phyloP scores from a whole-genome alignment of 2,329 filamentous ascomycete genomes.

The Fusarium tuaranense region DNA sequence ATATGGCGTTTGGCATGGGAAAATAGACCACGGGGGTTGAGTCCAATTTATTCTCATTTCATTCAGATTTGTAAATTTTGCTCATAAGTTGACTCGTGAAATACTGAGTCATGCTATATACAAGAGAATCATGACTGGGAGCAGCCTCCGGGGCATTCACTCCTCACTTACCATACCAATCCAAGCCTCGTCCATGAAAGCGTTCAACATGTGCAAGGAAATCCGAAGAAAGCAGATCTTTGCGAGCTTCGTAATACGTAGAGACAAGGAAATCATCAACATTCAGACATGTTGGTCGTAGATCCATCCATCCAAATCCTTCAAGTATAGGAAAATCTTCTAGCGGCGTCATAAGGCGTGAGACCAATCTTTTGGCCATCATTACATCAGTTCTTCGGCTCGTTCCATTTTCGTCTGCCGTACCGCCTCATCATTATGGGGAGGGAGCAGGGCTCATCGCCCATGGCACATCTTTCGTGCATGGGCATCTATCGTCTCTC shows the following conservation, averaged over 20 bases:
- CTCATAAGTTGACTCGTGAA: slow-evolving; percentile 19
- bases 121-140: slow-evolving; percentile 17
- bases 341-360: slow-evolving; percentile 31
- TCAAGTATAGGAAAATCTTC: slow-evolving; percentile 15
- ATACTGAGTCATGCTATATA: slow-evolving; percentile 28
- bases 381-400: slow-evolving; percentile 7
- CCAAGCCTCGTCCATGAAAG: neutral
- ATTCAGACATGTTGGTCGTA: slow-evolving; percentile 29
- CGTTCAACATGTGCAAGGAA: neutral
- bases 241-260: slow-evolving; percentile 1
- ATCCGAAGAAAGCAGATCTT: neutral
- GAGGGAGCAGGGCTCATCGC: neutral
- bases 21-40: slow-evolving; percentile 1
- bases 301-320: slow-evolving; percentile 15
- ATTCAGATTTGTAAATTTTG: neutral
- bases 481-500: slow-evolving; percentile 8
- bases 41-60: neutral
- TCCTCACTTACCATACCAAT: slow-evolving; percentile 6
- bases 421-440: neutral
- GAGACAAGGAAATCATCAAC: slow-evolving; percentile 28
- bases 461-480: slow-evolving; percentile 6
- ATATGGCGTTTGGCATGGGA: slow-evolving; percentile 28
- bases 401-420: neutral
- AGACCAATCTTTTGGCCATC: slow-evolving; percentile 23
- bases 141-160: slow-evolving; percentile 33